A percentile compares a stretch with the other conserved stretches of the same genome.
Evolutionary conservation across 306 rosid genomes (phyloP).

Genomic region (Cyamopsis tetragonoloba): DNA sequence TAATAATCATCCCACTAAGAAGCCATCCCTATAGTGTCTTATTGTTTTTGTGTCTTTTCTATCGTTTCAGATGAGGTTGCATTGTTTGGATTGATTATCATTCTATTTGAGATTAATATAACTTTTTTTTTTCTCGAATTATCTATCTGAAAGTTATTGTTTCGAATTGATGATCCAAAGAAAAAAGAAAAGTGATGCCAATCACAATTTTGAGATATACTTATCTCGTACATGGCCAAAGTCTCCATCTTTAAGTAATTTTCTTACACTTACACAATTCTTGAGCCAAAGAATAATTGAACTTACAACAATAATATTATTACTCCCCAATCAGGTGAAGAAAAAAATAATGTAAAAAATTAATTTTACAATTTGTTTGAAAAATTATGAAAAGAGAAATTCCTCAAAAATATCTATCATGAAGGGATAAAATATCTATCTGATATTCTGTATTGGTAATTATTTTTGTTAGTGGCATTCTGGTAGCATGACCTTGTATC

Average conservation of each 20-base stretch:
- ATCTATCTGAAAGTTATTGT: too few relatives aligned
- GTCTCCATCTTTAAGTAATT: neutral
- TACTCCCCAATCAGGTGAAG: neutral
- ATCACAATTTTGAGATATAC: too few relatives aligned
- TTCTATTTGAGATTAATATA: too few relatives aligned
- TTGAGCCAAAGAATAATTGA: conserved; percentile 18
- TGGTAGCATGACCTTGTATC: conserved; percentile 79
- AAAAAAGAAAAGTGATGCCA: too few relatives aligned
- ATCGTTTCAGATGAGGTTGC: too few relatives aligned
- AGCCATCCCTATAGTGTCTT: neutral
- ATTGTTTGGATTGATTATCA: too few relatives aligned
- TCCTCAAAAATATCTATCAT: conserved; percentile 10
- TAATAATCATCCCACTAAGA: neutral
- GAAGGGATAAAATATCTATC: conserved; percentile 21
- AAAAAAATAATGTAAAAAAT: neutral
- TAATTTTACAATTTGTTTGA: neutral
- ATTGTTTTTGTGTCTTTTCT: neutral
- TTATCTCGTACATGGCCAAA: too few relatives aligned
- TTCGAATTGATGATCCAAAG: too few relatives aligned
- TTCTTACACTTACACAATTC: neutral
- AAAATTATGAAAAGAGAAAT: conserved; percentile 4
- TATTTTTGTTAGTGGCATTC: conserved; percentile 51
- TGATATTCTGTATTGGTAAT: neutral
- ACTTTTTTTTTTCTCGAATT: too few relatives aligned
- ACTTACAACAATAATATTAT: conserved; percentile 19